Conservation (phyloP, 139 green algal species). For the Mesostigma viride region DNA sequence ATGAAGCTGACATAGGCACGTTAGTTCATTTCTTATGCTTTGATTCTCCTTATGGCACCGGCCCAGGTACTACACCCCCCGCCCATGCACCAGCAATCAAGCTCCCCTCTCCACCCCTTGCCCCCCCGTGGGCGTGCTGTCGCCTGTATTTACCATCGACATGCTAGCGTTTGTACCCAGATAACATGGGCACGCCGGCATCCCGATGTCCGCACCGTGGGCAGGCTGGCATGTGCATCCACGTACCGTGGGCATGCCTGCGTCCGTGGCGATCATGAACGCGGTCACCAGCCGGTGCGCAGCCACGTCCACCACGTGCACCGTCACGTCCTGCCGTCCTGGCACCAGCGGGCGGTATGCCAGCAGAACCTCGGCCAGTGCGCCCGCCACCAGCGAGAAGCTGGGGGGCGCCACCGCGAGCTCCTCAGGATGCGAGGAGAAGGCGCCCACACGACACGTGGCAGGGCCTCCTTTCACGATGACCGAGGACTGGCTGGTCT, state of each 20-base stretch:
- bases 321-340: conserved; percentile 28
- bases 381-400: conserved; percentile 39
- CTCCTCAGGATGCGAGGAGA: conserved; percentile 44
- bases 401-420: conserved; percentile 40
- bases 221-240: too few relatives aligned
- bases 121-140: too few relatives aligned
- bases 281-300: conserved; percentile 35
- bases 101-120: too few relatives aligned
- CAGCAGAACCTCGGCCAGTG: conserved; percentile 40
- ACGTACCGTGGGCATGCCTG: background rate
- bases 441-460: conserved; percentile 36
- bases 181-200: too few relatives aligned
- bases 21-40: too few relatives aligned
- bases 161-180: too few relatives aligned
- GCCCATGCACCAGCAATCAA: too few relatives aligned
- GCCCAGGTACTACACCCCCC: too few relatives aligned
- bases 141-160: too few relatives aligned
- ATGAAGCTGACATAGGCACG: too few relatives aligned
- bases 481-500: conserved; percentile 40
- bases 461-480: conserved; percentile 34
- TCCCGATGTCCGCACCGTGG: too few relatives aligned
- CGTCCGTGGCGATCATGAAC: background rate
- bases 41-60: too few relatives aligned
- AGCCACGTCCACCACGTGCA: conserved; percentile 48
- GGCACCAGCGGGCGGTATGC: conserved; percentile 37